Conservation (phyloP, 148 eudicot species). For the Camellia granthamiana region DNA sequence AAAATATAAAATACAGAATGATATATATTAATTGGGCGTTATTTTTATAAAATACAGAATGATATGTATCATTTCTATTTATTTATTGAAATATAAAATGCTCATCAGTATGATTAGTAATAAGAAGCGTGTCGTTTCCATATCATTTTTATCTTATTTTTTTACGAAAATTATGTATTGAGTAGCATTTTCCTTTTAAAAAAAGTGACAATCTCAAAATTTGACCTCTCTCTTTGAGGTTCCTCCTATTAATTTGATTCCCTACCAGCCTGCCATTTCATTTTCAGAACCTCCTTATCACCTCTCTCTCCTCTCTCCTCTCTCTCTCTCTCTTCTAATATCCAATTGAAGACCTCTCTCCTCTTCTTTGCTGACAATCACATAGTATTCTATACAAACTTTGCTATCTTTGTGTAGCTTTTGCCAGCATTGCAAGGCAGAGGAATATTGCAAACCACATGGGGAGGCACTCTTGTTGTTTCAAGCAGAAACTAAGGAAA, state of each 20-base stretch:
- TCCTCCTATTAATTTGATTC: conserved; percentile 73
- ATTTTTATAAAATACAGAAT: no score
- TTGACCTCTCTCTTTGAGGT: conserved; percentile 45
- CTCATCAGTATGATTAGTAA: no score
- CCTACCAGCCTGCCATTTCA: conserved; percentile 67
- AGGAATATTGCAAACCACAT: conserved; percentile 25
- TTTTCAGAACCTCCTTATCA: conserved; percentile 36
- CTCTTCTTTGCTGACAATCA: conserved; percentile 17
- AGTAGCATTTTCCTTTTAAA: no score
- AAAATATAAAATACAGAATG: background rate
- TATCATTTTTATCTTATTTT: no score
- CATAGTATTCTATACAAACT: background rate
- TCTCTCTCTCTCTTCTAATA: conserved; percentile 28
- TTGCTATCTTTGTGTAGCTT: conserved; percentile 5
- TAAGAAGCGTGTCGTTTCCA: no score
- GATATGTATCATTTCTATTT: no score
- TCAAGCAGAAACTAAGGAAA: conserved; percentile 90
- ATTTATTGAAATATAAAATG: no score
- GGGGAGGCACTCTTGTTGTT: conserved; percentile 96
- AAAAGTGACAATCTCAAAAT: conserved; percentile 26
- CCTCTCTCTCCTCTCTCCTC: conserved; percentile 40
- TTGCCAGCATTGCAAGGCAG: conserved; percentile 19
- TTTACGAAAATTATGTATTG: no score
- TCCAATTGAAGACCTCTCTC: conserved; percentile 2
- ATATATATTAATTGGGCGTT: no score